Evolutionary conservation across 768 basidiomycete genomes (phyloP).

Genomic region (Hortiboletus campestris): DNA sequence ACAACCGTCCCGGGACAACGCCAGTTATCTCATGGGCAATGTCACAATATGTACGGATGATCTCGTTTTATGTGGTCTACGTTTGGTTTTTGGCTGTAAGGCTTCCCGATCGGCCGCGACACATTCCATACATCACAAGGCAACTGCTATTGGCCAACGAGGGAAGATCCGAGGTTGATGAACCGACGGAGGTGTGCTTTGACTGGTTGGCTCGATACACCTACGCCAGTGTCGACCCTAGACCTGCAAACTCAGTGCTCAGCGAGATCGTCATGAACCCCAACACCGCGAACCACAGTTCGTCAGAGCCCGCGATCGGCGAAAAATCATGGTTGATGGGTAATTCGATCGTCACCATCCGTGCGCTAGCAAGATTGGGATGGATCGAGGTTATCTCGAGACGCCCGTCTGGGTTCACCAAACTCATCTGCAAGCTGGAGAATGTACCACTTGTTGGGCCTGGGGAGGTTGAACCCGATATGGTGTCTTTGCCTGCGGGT

Average conservation of each 20-base stretch:
- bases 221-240: slow-evolving; percentile 90
- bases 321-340: slow-evolving; percentile 88
- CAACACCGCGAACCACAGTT: slow-evolving; percentile 26
- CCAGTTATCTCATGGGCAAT: slow-evolving; percentile 77
- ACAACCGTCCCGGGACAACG: slow-evolving; percentile 64
- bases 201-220: slow-evolving; percentile 97
- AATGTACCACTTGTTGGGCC: slow-evolving; percentile 84
- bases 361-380: slow-evolving; percentile 65
- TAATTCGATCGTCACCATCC: slow-evolving; percentile 80
- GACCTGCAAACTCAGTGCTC: slow-evolving; percentile 76
- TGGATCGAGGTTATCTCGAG: slow-evolving; percentile 88
- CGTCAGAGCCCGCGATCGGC: slow-evolving; percentile 40
- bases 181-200: slow-evolving; percentile 92
- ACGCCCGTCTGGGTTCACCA: slow-evolving; percentile 85
- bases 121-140: slow-evolving; percentile 83
- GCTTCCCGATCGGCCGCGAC: slow-evolving; percentile 73
- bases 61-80: slow-evolving; percentile 90
- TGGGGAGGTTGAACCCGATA: slow-evolving; percentile 82
- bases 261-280: slow-evolving; percentile 76
- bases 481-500: slow-evolving; percentile 67
- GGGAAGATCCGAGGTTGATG: slow-evolving; percentile 70
- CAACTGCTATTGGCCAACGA: slow-evolving; percentile 87
- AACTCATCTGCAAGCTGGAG: slow-evolving; percentile 81
- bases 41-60: slow-evolving; percentile 85
- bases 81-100: slow-evolving; percentile 92